phyloP scores from a whole-genome alignment of 495 filamentous ascomycete genomes.

The Lasiosphaeria ovina region DNA sequence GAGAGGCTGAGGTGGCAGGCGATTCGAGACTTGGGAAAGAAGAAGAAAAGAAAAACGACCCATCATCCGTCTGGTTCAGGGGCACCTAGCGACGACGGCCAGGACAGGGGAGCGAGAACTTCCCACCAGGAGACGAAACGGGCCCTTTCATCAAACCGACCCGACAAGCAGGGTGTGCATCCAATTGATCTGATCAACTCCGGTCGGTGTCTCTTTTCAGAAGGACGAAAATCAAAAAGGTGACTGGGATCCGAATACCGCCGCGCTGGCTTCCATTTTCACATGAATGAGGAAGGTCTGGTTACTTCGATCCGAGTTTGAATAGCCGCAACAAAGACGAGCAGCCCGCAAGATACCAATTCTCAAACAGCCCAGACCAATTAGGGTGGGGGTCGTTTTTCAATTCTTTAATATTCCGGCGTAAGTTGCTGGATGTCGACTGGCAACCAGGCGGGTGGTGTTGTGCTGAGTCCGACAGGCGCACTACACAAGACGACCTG shows the following conservation, averaged over 20 bases:
- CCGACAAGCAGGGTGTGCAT: slow-evolving; percentile 5
- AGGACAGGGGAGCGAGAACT: not conserved
- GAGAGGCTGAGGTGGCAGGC: not conserved
- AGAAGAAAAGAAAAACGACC: not conserved
- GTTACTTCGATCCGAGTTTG: no score
- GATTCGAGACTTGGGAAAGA: not conserved
- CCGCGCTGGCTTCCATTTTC: slow-evolving; percentile 4
- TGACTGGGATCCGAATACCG: not conserved
- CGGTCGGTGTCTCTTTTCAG: slow-evolving; percentile 4
- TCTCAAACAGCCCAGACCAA: not conserved
- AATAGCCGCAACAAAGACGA: slow-evolving; percentile 2
- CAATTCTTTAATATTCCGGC: not conserved
- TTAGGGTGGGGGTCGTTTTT: not conserved
- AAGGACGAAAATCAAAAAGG: slow-evolving; percentile 6
- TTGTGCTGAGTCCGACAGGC: no score
- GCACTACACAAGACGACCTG: not conserved
- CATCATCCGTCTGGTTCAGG: not conserved
- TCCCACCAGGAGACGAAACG: slow-evolving; percentile 14
- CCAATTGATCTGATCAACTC: slow-evolving; percentile 6
- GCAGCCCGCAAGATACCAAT: not conserved
- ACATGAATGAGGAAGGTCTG: slow-evolving; percentile 23
- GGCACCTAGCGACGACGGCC: not conserved
- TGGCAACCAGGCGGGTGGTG: no score
- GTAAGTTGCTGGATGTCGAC: no score
- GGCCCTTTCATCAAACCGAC: slow-evolving; percentile 12